phyloP scores from a whole-genome alignment of 75 land plant species.

The Cunninghamia lanceolata region DNA sequence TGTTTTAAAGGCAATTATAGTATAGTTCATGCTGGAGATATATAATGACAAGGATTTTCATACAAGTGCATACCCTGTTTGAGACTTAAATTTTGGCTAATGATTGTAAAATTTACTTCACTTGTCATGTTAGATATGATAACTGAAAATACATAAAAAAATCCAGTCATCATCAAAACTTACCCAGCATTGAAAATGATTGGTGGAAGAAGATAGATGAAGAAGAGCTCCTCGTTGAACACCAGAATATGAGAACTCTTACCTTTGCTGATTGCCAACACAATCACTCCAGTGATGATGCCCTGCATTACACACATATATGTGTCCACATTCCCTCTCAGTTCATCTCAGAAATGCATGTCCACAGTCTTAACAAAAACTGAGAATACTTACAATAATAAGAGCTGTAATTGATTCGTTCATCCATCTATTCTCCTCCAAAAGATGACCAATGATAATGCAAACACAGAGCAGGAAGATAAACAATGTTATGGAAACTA shows the following conservation, averaged over 20 bases:
- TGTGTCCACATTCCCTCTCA: too few species aligned
- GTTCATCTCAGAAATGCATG: too few species aligned
- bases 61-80: too few species aligned
- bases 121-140: too few species aligned
- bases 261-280: conserved; percentile 63
- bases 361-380: too few species aligned
- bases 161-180: too few species aligned
- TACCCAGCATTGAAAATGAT: conserved; percentile 98
- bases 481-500: conserved; percentile 17
- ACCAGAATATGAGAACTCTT: conserved; percentile 73
- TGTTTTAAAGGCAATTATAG: too few species aligned
- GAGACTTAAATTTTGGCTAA: too few species aligned
- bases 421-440: conserved; percentile 19
- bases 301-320: conserved; percentile 42
- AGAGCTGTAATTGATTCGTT: conserved; percentile 31
- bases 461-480: conserved; percentile 20
- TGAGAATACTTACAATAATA: conserved; percentile 12
- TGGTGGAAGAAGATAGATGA: conserved; percentile 94
- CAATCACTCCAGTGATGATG: conserved; percentile 44
- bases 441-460: conserved; percentile 27
- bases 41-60: too few species aligned
- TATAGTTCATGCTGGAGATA: too few species aligned
- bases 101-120: too few species aligned
- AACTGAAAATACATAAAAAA: too few species aligned
- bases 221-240: conserved; percentile 85